Conservation (phyloP, 2,329 filamentous ascomycete species). For the Aureobasidium sp. region DNA sequence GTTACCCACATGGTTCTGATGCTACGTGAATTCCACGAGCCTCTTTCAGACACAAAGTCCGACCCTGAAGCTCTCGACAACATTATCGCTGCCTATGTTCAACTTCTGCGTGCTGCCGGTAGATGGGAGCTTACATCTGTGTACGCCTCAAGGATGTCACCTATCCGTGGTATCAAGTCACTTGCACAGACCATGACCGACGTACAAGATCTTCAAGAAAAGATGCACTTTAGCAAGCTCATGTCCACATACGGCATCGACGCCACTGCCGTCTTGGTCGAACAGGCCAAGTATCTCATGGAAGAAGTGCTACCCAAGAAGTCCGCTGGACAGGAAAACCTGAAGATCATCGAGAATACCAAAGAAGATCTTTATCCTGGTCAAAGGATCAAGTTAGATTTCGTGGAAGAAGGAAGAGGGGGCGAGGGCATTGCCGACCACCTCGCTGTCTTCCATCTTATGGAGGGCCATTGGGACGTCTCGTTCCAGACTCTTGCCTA, state of each 20-base stretch:
- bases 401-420: conserved; percentile 53
- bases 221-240: conserved; percentile 60
- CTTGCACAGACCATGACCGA: conserved; percentile 71
- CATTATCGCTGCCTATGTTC: conserved; percentile 73
- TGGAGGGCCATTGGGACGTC: conserved; percentile 62
- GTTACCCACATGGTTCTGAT: conserved; percentile 52
- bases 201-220: conserved; percentile 56
- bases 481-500: conserved; percentile 60
- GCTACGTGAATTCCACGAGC: conserved; percentile 43
- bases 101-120: conserved; percentile 62
- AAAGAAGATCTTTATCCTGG: conserved; percentile 42
- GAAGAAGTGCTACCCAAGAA: conserved; percentile 15
- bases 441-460: conserved; percentile 74
- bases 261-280: conserved; percentile 61
- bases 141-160: conserved; percentile 72
- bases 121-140: conserved; percentile 74
- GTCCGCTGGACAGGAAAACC: conserved; percentile 8
- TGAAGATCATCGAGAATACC: conserved; percentile 45
- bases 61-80: conserved; percentile 43
- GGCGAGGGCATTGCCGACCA: conserved; percentile 70
- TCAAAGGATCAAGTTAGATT: conserved; percentile 58
- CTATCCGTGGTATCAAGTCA: conserved; percentile 56
- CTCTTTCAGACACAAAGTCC: neutral
- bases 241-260: conserved; percentile 70
- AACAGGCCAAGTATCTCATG: conserved; percentile 44